Base-by-base conservation (phyloP, 352 stramenopile genomes). In the Globisporangium cederbergense region DNA sequence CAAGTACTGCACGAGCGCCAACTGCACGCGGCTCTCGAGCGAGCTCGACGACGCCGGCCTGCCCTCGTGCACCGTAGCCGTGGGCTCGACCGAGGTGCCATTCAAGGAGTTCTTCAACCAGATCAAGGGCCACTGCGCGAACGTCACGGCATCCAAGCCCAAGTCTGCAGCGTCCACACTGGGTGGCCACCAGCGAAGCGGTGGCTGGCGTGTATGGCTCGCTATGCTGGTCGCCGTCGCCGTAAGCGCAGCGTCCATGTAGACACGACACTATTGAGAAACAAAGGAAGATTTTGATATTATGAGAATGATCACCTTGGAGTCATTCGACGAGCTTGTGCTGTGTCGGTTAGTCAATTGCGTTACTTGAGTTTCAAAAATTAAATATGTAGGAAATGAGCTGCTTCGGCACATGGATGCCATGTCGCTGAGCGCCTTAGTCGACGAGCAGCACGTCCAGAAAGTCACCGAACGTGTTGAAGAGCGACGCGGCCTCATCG, bases 381-480 rank as follows among this genome's bases (percentile, higher is more conserved):
- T 46, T n/a, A 46, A 46, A n/a, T 46, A 42, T 14, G 36, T 40
- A 45, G 11, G 10, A 13, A 45, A 13, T 4, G 40, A 18, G 40
- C 14, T 46, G 40, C 40, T n/a, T 3, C 13, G 14, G 4, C 11
- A 46, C 13, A n/a, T n/a, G 36, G 9, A 42, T 11, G 11, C 7
- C 34, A 40, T 40, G 11, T 8, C n/a, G 13, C 38, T 18, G 10
- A 45, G 38, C 14, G 13, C 40, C 20, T 88, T 13, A 65, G 60
- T 60, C 72, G 34, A 90, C 72, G 18, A 91, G 65, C 18, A 87
- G 50, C 25, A 55, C 74, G 36, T 92, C 83, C 25, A 92, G 49
- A 51, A 92, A 87, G 64, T 90, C 73, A 28, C 79, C 81, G 40
- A 92, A 86, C 3, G 79, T 77, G 66, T 90, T 89, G 47, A 92